These are phyloP conservation scores for Phytophthora boehmeriae DNA, from an alignment of 352 stramenopile species.

Conservation along the genomic window DNA sequence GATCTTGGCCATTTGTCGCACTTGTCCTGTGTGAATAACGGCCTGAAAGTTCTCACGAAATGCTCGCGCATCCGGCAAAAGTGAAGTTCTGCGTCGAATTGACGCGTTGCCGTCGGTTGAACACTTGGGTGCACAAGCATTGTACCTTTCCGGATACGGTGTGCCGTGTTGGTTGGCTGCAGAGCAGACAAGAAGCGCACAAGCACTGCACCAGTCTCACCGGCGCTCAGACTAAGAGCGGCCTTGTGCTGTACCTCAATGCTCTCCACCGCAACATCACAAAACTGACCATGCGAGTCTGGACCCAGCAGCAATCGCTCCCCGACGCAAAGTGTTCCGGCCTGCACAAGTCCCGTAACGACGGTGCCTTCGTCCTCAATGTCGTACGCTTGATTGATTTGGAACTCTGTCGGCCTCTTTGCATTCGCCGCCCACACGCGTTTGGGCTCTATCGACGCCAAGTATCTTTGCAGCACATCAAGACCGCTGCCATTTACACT, in stretches of 20 bases:
- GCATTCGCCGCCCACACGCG: constrained; percentile 62
- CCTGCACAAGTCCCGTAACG: constrained; percentile 74
- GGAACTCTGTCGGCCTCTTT: constrained; percentile 66
- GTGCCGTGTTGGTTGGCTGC: constrained; percentile 13
- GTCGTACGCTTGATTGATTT: constrained; percentile 82
- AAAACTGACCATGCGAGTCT: constrained; percentile 60
- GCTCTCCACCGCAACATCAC: constrained; percentile 68
- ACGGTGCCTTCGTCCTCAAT: constrained; percentile 73
- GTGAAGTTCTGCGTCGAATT: constrained; percentile 83
- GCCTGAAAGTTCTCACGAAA: constrained; percentile 81
- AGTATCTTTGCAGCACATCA: constrained; percentile 58
- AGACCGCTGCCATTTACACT: constrained; percentile 63
- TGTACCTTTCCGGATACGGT: constrained; percentile 63
- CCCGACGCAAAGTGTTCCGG: constrained; percentile 65
- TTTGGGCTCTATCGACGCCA: constrained; percentile 63
- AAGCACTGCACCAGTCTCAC: constrained; percentile 73
- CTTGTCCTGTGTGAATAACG: constrained; percentile 81
- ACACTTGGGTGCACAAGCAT: constrained; percentile 79
- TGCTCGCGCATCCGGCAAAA: constrained; percentile 58
- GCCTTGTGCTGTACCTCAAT: constrained; percentile 84
- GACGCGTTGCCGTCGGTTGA: constrained; percentile 58
- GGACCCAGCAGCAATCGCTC: constrained; percentile 76
- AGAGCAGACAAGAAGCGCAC: constrained; percentile 47
- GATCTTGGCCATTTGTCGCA: constrained; percentile 84
- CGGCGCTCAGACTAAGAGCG: constrained; percentile 55